These are phyloP conservation scores for Fusarium oligoseptatum DNA, from an alignment of 2,329 filamentous ascomycete genomes.

Conservation along the genomic window DNA sequence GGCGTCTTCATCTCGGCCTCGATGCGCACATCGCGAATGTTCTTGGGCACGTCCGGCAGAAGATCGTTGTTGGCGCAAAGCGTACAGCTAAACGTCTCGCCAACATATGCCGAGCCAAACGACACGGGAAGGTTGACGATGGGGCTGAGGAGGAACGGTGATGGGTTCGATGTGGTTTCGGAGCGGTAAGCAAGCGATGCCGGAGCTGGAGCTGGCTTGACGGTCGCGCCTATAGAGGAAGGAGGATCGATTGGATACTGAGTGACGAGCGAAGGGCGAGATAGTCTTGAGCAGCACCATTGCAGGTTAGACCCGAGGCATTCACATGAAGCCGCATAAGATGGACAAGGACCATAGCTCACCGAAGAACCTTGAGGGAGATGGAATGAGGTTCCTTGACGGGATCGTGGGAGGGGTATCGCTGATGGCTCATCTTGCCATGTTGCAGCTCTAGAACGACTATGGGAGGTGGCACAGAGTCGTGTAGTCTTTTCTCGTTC, in stretches of 20 bases:
- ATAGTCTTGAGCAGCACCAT: conserved; percentile 70
- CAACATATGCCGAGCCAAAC: conserved; percentile 95
- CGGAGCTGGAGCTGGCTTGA: conserved; percentile 59
- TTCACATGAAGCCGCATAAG: background rate
- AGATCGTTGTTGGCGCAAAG: conserved; percentile 94
- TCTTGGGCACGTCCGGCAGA: conserved; percentile 52
- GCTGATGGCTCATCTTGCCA: conserved; percentile 68
- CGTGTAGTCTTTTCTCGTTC: background rate
- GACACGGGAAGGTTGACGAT: conserved; percentile 87
- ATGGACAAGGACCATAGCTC: conserved; percentile 38
- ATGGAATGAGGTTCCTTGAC: conserved; percentile 83
- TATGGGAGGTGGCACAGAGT: background rate
- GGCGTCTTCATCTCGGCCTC: conserved; percentile 97
- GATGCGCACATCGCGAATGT: conserved; percentile 83
- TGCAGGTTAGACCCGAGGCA: conserved; percentile 13
- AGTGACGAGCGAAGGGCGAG: conserved; percentile 80
- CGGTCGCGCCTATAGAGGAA: conserved; percentile 55
- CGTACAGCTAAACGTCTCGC: conserved; percentile 94
- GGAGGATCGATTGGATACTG: conserved; percentile 73
- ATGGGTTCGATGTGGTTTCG: conserved; percentile 60
- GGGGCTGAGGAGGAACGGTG: conserved; percentile 70
- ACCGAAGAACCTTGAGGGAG: conserved; percentile 82
- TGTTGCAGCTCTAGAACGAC: conserved; percentile 1
- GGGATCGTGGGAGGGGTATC: conserved; percentile 68
- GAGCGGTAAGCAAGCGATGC: conserved; percentile 81